These are phyloP conservation scores for Penicillium sp. DNA, from an alignment of 2,329 filamentous ascomycete genomes.

Conservation along the genomic window DNA sequence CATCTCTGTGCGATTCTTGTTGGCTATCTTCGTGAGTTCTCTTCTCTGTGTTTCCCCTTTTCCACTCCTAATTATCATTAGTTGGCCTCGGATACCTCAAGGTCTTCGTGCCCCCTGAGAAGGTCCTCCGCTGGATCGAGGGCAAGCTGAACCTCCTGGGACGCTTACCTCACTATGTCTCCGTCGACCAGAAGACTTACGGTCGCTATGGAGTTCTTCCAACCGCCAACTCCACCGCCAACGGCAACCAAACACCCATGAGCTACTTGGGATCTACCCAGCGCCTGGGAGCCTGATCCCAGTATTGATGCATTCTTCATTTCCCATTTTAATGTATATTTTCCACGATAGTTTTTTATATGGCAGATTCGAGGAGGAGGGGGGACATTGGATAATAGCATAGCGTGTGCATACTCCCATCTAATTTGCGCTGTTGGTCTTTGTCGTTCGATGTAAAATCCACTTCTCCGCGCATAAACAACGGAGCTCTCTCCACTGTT, in stretches of 20 bases:
- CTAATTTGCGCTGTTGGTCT: constrained; percentile 33
- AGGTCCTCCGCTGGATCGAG: constrained; percentile 83
- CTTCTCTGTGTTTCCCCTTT: not conserved
- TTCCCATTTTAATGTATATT: constrained; percentile 35
- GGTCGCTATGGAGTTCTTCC: constrained; percentile 88
- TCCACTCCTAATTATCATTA: constrained; percentile 35
- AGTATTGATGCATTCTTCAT: not conserved
- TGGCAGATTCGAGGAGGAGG: not conserved
- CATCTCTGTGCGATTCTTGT: constrained; percentile 80
- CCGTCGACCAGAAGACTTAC: constrained; percentile 92
- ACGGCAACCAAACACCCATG: constrained; percentile 45
- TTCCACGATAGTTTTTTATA: constrained; percentile 19
- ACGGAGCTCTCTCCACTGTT: constrained; percentile 18
- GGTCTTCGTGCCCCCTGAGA: constrained; percentile 85
- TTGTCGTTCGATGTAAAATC: constrained; percentile 34
- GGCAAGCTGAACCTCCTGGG: constrained; percentile 80
- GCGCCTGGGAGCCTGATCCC: constrained; percentile 64
- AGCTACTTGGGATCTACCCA: constrained; percentile 63
- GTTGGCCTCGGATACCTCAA: constrained; percentile 86
- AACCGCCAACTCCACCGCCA: constrained; percentile 42
- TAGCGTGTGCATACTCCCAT: constrained; percentile 21
- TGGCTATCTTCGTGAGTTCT: constrained; percentile 75
- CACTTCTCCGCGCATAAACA: constrained; percentile 19
- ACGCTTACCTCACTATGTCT: constrained; percentile 85
- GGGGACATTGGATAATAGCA: constrained; percentile 15